phyloP scores from a whole-genome alignment of 2,329 filamentous ascomycete species.

The Neoascochyta sp. region DNA sequence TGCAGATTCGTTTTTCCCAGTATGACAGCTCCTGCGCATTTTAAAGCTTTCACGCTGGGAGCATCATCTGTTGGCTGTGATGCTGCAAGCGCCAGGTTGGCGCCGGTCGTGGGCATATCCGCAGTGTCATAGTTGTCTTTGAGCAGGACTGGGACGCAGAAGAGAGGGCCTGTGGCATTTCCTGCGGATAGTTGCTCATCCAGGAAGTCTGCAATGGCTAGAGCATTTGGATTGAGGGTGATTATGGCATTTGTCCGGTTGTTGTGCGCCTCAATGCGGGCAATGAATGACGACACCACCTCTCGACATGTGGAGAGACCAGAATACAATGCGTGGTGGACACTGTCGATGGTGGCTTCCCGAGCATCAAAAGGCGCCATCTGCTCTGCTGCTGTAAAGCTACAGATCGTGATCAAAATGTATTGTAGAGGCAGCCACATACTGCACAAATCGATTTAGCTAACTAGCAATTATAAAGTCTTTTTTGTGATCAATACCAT shows the following conservation, averaged over 20 bases:
- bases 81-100: slow-evolving; percentile 48
- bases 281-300: slow-evolving; percentile 54
- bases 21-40: slow-evolving; percentile 52
- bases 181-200: slow-evolving; percentile 48
- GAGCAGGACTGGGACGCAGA: slow-evolving; percentile 60
- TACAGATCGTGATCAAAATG: slow-evolving; percentile 6
- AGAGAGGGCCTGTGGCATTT: slow-evolving; percentile 52
- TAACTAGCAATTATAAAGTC: too few species aligned
- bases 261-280: slow-evolving; percentile 57
- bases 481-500: too few species aligned
- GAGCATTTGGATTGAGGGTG: slow-evolving; percentile 49
- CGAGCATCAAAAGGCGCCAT: slow-evolving; percentile 49
- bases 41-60: slow-evolving; percentile 49
- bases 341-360: slow-evolving; percentile 57
- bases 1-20: slow-evolving; percentile 59
- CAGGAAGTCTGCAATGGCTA: slow-evolving; percentile 49
- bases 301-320: slow-evolving; percentile 53
- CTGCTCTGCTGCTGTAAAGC: slow-evolving; percentile 8
- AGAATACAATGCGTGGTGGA: slow-evolving; percentile 55
- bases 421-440: too few species aligned
- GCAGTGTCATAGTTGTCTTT: slow-evolving; percentile 62
- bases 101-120: slow-evolving; percentile 57
- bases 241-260: slow-evolving; percentile 56
- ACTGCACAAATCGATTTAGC: slow-evolving; percentile 3
- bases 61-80: slow-evolving; percentile 51